Evolutionary conservation across 1,284 basidiomycete species (phyloP).

Genomic region (Athelia sp.): DNA sequence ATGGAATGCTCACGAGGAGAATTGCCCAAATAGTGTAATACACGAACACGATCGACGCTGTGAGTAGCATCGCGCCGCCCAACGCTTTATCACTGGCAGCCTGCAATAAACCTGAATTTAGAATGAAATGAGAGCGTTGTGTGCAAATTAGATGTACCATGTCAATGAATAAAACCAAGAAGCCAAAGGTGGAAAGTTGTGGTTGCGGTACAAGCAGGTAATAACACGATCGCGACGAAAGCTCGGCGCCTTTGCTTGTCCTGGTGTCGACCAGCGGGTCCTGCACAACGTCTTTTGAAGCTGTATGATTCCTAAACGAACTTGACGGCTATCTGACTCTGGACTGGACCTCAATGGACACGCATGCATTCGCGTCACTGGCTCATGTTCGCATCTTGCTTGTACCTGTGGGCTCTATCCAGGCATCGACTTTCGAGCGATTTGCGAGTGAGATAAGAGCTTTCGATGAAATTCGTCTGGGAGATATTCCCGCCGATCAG

Average conservation of each 20-base stretch:
- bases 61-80: conserved; percentile 76
- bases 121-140: no score
- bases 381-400: conserved; percentile 76
- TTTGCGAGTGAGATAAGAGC: conserved; percentile 67
- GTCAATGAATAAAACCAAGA: no score
- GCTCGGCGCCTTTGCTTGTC: no score
- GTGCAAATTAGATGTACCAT: no score
- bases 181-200: no score
- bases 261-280: no score
- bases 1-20: conserved; percentile 61
- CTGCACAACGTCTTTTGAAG: no score
- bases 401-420: conserved; percentile 72
- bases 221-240: no score
- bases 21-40: conserved; percentile 94
- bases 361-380: conserved; percentile 68
- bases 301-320: no score
- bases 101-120: conserved; percentile 33
- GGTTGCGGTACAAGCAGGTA: no score
- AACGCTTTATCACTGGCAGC: conserved; percentile 77
- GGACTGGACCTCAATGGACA: conserved; percentile 46
- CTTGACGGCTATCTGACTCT: no score
- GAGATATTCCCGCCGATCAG: conserved; percentile 74
- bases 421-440: conserved; percentile 55
- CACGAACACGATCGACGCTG: conserved; percentile 71
- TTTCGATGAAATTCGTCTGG: conserved; percentile 67